Percentiles rank a stretch among this genome's conserved stretches.
phyloP scores from a whole-genome alignment of 2,329 filamentous ascomycete genomes.

The Fusarium buharicum region DNA sequence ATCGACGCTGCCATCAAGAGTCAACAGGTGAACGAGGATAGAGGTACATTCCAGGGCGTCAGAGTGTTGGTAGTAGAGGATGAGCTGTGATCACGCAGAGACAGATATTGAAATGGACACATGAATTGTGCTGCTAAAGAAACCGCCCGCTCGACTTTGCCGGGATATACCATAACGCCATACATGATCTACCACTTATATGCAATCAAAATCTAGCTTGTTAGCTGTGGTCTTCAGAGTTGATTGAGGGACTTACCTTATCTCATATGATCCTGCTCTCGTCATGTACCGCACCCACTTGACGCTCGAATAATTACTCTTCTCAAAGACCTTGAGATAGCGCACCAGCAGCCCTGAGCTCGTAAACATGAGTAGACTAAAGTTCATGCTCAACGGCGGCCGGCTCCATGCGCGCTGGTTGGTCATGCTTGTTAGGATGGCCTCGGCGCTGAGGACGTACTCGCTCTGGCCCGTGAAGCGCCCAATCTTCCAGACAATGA shows the following conservation, averaged over 20 bases:
- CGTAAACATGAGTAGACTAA: constrained; percentile 97
- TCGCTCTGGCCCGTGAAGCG: constrained; percentile 99
- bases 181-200: constrained; percentile 44
- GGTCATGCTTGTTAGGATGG: constrained; percentile 94
- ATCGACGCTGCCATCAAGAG: constrained; percentile 46
- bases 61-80: constrained; percentile 45
- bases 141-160: constrained; percentile 46
- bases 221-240: constrained; percentile 24
- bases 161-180: constrained; percentile 48
- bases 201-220: constrained; percentile 50
- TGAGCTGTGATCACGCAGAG: constrained; percentile 26
- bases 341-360: constrained; percentile 91
- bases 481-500: constrained; percentile 98
- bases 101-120: constrained; percentile 15
- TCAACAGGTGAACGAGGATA: constrained; percentile 44
- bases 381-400: constrained; percentile 90
- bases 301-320: constrained; percentile 97
- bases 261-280: constrained; percentile 95
- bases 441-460: constrained; percentile 93
- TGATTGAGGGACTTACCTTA: constrained; percentile 68
- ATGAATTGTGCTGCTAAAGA: constrained; percentile 39
- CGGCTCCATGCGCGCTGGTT: constrained; percentile 97
- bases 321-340: constrained; percentile 99
- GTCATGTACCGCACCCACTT: constrained; percentile 99
- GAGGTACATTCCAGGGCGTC: constrained; percentile 41